A percentile compares a stretch with the other conserved stretches of the same genome.
Evolutionary conservation across 345 rosid species (phyloP).

Genomic region (Odontarrhena argentea): DNA sequence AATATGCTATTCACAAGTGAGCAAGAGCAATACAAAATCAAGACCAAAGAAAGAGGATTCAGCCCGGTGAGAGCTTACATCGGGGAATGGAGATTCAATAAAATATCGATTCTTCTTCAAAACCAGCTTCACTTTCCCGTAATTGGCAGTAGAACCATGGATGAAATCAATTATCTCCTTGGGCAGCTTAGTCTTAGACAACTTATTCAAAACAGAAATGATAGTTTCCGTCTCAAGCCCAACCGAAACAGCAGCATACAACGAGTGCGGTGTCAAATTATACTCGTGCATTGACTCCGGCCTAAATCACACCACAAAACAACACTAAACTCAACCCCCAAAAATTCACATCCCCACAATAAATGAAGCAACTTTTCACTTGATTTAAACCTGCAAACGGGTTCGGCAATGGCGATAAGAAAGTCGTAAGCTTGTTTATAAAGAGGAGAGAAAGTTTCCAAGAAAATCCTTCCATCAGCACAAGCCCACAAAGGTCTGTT

Average conservation of each 20-base stretch:
- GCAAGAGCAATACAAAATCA: background rate
- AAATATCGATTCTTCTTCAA: conserved; percentile 88
- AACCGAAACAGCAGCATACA: conserved; percentile 95
- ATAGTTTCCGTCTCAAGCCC: conserved; percentile 94
- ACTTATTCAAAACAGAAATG: conserved; percentile 76
- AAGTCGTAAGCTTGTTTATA: conserved; percentile 97
- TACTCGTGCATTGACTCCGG: conserved; percentile 99
- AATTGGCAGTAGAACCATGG: conserved; percentile 86
- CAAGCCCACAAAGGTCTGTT: conserved; percentile 98
- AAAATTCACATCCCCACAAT: background rate
- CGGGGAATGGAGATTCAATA: conserved; percentile 92
- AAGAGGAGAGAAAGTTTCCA: conserved; percentile 78
- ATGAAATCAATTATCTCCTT: conserved; percentile 88
- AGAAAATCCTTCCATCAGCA: conserved; percentile 86
- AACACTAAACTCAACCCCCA: conserved; percentile 8
- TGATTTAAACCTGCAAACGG: conserved; percentile 77
- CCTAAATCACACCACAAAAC: conserved; percentile 45
- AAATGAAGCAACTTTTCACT: background rate
- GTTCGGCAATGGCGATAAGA: conserved; percentile 96
- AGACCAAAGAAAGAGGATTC: conserved; percentile 24
- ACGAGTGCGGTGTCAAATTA: conserved; percentile 89
- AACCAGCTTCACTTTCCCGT: conserved; percentile 97
- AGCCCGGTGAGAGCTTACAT: conserved; percentile 49
- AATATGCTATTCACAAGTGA: background rate
- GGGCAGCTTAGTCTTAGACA: conserved; percentile 92